Conservation (phyloP, 495 filamentous ascomycete genomes). For the Stereocaulon alpinum region DNA sequence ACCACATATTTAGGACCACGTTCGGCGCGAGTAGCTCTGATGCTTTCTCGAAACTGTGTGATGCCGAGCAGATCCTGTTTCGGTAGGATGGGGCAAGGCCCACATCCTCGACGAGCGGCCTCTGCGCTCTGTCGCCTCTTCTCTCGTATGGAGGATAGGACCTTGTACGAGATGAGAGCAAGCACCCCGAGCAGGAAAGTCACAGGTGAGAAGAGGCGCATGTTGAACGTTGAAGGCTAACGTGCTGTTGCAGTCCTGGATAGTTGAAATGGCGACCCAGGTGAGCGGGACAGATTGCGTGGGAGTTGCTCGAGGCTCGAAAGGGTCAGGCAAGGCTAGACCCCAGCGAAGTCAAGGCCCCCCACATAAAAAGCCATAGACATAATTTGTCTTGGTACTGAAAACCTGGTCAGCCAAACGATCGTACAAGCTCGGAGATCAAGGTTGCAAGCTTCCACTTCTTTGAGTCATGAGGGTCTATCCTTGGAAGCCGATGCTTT, state of each 20-base stretch:
- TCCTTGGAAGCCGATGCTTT: background rate
- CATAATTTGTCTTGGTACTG: background rate
- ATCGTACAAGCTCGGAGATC: background rate
- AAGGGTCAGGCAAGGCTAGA: background rate
- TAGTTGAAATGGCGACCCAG: background rate
- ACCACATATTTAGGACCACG: constrained; percentile 14
- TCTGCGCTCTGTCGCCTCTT: constrained; percentile 13
- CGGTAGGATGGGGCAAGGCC: constrained; percentile 9
- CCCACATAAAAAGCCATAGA: background rate
- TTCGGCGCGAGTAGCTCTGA: constrained; percentile 13
- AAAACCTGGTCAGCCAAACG: background rate
- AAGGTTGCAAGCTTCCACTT: background rate
- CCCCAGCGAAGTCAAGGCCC: background rate
- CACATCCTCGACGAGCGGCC: constrained; percentile 12
- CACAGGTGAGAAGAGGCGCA: background rate
- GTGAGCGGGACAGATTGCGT: background rate
- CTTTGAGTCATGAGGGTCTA: background rate
- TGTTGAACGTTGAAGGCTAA: background rate
- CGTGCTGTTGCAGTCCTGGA: background rate
- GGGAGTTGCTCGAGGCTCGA: background rate
- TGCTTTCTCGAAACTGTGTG: constrained; percentile 14
- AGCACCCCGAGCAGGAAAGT: background rate
- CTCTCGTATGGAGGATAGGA: constrained; percentile 10
- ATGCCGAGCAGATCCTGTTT: constrained; percentile 13
- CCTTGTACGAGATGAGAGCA: constrained; percentile 6